Percentiles rank a stretch among this genome's conserved stretches.
phyloP scores from a whole-genome alignment of 2,329 filamentous ascomycete genomes.

The Penicillium occitanis region DNA sequence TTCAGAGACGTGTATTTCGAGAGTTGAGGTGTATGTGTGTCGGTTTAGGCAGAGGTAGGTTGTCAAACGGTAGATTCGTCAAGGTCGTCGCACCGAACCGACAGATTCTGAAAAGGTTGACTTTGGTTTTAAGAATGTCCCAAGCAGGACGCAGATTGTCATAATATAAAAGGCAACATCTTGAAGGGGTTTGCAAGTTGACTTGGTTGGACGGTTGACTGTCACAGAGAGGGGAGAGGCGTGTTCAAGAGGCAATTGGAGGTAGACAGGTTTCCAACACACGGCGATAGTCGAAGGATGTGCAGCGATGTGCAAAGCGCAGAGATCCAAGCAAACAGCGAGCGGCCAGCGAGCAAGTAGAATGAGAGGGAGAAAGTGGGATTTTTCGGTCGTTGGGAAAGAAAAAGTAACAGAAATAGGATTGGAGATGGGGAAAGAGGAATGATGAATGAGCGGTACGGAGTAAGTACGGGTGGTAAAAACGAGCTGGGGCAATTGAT shows the following conservation, averaged over 20 bases:
- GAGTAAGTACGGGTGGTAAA: not conserved
- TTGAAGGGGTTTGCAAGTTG: constrained; percentile 12
- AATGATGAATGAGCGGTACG: not conserved
- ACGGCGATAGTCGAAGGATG: not conserved
- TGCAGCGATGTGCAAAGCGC: constrained; percentile 3
- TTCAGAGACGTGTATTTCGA: not conserved
- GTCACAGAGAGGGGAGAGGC: not conserved
- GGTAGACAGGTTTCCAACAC: not conserved
- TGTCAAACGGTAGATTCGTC: not conserved
- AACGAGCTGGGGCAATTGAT: not conserved
- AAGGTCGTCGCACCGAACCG: not conserved
- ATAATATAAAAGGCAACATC: constrained; percentile 23
- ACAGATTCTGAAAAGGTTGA: not conserved
- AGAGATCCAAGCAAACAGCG: not conserved
- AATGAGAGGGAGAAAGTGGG: constrained; percentile 1
- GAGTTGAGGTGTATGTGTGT: not conserved
- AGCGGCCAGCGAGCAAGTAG: not conserved
- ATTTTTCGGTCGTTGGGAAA: not conserved
- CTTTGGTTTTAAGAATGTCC: constrained; percentile 16
- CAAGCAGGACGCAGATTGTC: constrained; percentile 23
- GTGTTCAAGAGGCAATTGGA: not conserved
- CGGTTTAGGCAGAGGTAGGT: not conserved
- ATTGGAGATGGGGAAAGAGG: not conserved
- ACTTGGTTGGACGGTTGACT: not conserved
- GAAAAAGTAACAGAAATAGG: not conserved